Percentiles rank a stretch among this genome's conserved stretches.
These are phyloP conservation scores for Pluteus cervinus DNA, from an alignment of 768 basidiomycete species.

Conservation along the genomic window DNA sequence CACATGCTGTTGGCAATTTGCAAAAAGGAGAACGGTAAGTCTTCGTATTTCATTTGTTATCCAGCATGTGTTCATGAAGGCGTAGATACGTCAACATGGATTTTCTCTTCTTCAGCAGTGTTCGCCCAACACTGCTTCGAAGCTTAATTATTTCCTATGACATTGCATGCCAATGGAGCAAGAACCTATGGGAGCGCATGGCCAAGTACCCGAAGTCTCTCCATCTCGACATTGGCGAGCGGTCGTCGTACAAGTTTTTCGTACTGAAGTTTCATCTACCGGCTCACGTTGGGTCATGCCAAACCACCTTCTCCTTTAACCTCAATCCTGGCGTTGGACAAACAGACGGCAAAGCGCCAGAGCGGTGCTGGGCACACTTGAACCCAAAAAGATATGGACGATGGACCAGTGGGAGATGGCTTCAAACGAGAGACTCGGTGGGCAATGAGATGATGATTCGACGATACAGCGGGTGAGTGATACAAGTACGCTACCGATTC, in stretches of 20 bases:
- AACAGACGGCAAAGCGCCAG: conserved; percentile 27
- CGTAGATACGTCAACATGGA: conserved; percentile 29
- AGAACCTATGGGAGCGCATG: conserved; percentile 5
- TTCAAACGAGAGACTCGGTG: too few species aligned
- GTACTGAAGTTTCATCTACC: conserved; percentile 24
- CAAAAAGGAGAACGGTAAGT: conserved; percentile 25
- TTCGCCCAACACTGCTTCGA: conserved; percentile 4
- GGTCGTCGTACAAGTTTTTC: conserved; percentile 6
- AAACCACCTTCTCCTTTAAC: conserved; percentile 15
- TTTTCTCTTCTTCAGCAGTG: conserved; percentile 21
- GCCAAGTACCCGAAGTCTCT: background rate
- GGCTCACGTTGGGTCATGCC: conserved; percentile 17
- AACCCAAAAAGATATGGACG: conserved; percentile 26
- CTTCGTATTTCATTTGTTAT: background rate
- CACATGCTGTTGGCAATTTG: conserved; percentile 20
- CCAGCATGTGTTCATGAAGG: background rate
- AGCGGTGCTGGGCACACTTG: conserved; percentile 23
- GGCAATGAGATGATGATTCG: too few species aligned
- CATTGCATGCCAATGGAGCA: conserved; percentile 25
- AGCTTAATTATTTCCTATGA: conserved; percentile 23
- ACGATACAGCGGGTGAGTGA: too few species aligned
- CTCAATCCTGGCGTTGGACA: conserved; percentile 15
- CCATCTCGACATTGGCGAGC: background rate
- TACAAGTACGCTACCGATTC: too few species aligned
- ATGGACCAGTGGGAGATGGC: conserved; percentile 17